phyloP scores from a whole-genome alignment of 176 grass and related monocot genomes.

The Ensete ventricosum region DNA sequence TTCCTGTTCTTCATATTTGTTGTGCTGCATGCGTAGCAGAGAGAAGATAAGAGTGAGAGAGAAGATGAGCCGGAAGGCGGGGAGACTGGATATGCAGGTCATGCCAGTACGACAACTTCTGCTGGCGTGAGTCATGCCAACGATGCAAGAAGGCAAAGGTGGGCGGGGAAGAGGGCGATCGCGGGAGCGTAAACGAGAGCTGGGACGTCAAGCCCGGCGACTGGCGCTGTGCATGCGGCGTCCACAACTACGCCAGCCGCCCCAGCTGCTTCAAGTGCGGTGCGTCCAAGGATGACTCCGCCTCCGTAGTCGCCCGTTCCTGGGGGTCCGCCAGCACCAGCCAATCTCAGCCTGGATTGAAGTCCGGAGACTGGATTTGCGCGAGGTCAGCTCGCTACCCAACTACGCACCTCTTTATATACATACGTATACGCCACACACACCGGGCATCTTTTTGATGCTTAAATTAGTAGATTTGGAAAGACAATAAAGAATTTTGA shows the following conservation, averaged over 20 bases:
- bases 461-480: too few relatives aligned
- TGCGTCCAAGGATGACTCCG: slow-evolving; percentile 55
- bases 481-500: too few relatives aligned
- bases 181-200: slow-evolving; percentile 5
- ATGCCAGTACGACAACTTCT: slow-evolving; percentile 41
- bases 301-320: slow-evolving; percentile 41
- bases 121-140: slow-evolving; percentile 77
- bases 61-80: background rate
- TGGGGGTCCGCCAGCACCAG: slow-evolving; percentile 49
- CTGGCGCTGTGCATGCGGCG: slow-evolving; percentile 75
- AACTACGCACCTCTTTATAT: background rate
- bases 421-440: background rate
- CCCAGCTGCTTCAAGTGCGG: slow-evolving; percentile 75
- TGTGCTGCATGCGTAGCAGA: too few relatives aligned
- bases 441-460: background rate
- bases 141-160: slow-evolving; percentile 67
- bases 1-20: too few relatives aligned
- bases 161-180: slow-evolving; percentile 32
- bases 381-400: slow-evolving; percentile 32
- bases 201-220: slow-evolving; percentile 95
- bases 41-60: too few relatives aligned
- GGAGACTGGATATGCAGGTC: background rate
- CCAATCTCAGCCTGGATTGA: slow-evolving; percentile 42
- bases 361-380: slow-evolving; percentile 86
- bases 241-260: slow-evolving; percentile 73